phyloP scores from a whole-genome alignment of 1,284 basidiomycete genomes.

The Naganishia sp. region DNA sequence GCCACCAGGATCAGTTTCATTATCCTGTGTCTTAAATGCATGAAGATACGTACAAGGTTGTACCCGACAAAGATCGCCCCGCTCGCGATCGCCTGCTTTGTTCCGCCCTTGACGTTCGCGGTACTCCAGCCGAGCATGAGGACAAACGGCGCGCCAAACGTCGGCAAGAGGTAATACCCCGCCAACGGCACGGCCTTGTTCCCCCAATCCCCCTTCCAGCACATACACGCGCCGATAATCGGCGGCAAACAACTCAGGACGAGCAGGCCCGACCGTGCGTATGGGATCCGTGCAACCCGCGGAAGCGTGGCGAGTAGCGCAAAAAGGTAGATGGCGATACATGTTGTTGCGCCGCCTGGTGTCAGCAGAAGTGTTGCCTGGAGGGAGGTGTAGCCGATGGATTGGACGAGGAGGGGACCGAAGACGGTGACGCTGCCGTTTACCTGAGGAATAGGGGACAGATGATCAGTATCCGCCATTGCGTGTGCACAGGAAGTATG shows the following conservation, averaged over 20 bases:
- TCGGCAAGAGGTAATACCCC: slow-evolving; percentile 55
- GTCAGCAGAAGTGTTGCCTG: slow-evolving; percentile 55
- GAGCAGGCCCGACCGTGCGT: slow-evolving; percentile 41
- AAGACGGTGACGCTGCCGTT: slow-evolving; percentile 56
- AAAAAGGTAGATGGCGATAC: slow-evolving; percentile 51
- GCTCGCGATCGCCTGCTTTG: slow-evolving; percentile 55
- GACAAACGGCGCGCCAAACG: slow-evolving; percentile 58
- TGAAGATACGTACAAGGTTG: slow-evolving; percentile 36
- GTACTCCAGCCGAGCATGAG: slow-evolving; percentile 55
- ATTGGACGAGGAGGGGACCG: slow-evolving; percentile 55
- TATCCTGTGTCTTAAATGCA: neutral
- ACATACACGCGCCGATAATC: slow-evolving; percentile 55
- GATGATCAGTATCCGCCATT: neutral
- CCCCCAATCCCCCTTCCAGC: slow-evolving; percentile 56
- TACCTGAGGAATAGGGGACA: neutral
- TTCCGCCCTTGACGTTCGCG: slow-evolving; percentile 56
- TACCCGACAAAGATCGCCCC: slow-evolving; percentile 56
- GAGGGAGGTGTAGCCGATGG: slow-evolving; percentile 56
- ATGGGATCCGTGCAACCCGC: slow-evolving; percentile 4
- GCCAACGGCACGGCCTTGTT: slow-evolving; percentile 56
- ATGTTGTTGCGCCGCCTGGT: slow-evolving; percentile 55
- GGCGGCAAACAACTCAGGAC: slow-evolving; percentile 57
- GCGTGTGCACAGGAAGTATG: neutral
- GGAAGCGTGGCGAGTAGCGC: slow-evolving; percentile 47
- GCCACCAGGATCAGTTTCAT: neutral